Percentiles rank a stretch among this genome's conserved stretches.
phyloP scores from a whole-genome alignment of 148 eudicot genomes.

The Cornus controversa region DNA sequence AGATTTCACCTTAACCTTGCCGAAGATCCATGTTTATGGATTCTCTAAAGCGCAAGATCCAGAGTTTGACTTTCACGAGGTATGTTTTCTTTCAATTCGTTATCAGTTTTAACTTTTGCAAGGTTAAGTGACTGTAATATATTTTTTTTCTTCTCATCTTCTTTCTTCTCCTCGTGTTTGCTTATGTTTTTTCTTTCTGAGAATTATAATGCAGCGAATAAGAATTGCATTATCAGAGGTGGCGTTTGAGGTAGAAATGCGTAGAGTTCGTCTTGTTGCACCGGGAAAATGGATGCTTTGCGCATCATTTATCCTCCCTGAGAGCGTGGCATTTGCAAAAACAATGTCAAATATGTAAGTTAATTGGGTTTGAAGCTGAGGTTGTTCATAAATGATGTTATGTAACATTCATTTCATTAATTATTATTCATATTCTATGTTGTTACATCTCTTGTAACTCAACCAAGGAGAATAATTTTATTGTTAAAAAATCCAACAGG shows the following conservation, averaged over 20 bases:
- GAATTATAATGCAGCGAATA: slow-evolving; percentile 52
- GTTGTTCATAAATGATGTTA: background rate
- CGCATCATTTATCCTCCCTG: slow-evolving; percentile 83
- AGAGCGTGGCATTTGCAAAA: slow-evolving; percentile 55
- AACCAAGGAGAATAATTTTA: background rate
- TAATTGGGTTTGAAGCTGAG: background rate
- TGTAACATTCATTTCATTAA: background rate
- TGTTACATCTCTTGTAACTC: background rate
- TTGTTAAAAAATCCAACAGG: background rate
- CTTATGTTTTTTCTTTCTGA: too few species aligned
- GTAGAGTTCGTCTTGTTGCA: slow-evolving; percentile 82
- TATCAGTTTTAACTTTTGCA: background rate
- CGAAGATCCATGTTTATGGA: slow-evolving; percentile 84
- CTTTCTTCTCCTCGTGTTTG: too few species aligned
- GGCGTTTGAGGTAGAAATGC: slow-evolving; percentile 71
- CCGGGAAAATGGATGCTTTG: slow-evolving; percentile 98
- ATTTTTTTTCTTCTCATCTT: background rate
- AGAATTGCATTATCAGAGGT: slow-evolving; percentile 66
- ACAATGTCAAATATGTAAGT: slow-evolving; percentile 15
- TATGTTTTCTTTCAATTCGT: slow-evolving; percentile 19
- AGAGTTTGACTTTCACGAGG: slow-evolving; percentile 89
- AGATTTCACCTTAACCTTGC: slow-evolving; percentile 43
- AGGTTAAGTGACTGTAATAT: background rate
- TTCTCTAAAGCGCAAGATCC: slow-evolving; percentile 94
- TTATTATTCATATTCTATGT: background rate